Evolutionary conservation across 495 filamentous ascomycete genomes (phyloP).

Genomic region (Stereocaulon alpinum): DNA sequence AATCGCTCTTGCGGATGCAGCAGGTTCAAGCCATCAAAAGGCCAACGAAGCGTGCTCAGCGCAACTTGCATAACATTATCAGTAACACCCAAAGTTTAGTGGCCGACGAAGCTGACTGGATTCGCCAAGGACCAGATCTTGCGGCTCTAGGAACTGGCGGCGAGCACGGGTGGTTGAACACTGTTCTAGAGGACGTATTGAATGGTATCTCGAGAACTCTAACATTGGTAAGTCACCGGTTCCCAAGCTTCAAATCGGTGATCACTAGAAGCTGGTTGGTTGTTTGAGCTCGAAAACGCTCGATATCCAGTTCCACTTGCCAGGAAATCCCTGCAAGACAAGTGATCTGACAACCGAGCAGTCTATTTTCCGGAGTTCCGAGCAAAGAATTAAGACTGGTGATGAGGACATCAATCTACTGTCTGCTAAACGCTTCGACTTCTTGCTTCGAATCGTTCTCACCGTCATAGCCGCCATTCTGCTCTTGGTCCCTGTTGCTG

Average conservation of each 20-base stretch:
- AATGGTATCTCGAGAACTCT: constrained; percentile 10
- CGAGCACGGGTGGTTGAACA: constrained; percentile 9
- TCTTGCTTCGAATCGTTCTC: not conserved
- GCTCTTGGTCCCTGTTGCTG: not conserved
- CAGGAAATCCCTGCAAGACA: too few species aligned
- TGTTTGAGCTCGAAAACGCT: too few species aligned
- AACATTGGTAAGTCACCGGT: too few species aligned
- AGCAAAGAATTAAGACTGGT: not conserved
- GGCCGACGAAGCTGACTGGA: not conserved
- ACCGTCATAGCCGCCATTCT: not conserved
- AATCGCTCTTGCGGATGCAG: not conserved
- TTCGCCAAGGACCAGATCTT: constrained; percentile 2
- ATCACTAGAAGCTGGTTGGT: too few species aligned
- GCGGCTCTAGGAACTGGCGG: constrained; percentile 2
- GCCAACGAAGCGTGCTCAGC: constrained; percentile 1
- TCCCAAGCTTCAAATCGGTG: too few species aligned
- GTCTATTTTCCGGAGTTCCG: not conserved
- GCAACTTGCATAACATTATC: not conserved
- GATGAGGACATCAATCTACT: not conserved
- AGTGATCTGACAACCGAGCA: not conserved
- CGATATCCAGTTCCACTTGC: too few species aligned
- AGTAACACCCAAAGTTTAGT: not conserved
- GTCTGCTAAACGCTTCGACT: not conserved
- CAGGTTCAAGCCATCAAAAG: constrained; percentile 10
- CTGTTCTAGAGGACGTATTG: constrained; percentile 7